These are phyloP conservation scores for Myochromella boudieri DNA, from an alignment of 768 basidiomycete species.

Conservation along the genomic window DNA sequence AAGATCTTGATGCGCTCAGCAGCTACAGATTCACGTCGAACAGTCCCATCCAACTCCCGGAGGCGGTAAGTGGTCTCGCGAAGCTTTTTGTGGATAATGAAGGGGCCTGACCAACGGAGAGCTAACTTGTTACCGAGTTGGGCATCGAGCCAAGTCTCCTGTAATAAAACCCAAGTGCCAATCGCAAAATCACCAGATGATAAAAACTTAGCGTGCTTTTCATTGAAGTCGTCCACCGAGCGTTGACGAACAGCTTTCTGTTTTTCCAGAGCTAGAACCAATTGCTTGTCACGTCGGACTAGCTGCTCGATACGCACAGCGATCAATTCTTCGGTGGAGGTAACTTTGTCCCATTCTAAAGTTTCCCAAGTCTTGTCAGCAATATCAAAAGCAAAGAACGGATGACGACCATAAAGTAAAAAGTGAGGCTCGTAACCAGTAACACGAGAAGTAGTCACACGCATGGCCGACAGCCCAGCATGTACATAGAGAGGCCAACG, in stretches of 20 bases:
- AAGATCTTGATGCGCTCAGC: neutral
- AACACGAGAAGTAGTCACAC: constrained; percentile 18
- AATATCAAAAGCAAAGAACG: constrained; percentile 27
- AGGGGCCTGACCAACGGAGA: neutral
- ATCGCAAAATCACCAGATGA: constrained; percentile 18
- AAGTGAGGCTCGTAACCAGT: constrained; percentile 30
- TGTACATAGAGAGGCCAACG: constrained; percentile 26
- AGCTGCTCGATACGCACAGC: constrained; percentile 21
- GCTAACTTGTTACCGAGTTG: constrained; percentile 22
- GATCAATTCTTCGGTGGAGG: constrained; percentile 22
- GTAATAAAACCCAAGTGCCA: constrained; percentile 29
- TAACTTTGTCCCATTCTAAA: constrained; percentile 22
- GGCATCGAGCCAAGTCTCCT: constrained; percentile 27
- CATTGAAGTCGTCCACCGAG: constrained; percentile 22
- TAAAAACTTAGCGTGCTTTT: constrained; percentile 11
- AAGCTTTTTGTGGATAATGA: neutral
- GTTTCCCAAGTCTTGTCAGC: constrained; percentile 25
- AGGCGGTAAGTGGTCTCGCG: neutral
- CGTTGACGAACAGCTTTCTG: constrained; percentile 9
- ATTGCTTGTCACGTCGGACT: constrained; percentile 14
- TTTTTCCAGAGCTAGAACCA: constrained; percentile 11
- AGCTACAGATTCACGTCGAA: neutral
- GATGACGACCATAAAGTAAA: constrained; percentile 21
- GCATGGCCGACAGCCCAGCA: constrained; percentile 23
- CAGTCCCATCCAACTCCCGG: neutral